Base-by-base conservation (phyloP, 345 rosid species). In the Lagerstroemia speciosa region DNA sequence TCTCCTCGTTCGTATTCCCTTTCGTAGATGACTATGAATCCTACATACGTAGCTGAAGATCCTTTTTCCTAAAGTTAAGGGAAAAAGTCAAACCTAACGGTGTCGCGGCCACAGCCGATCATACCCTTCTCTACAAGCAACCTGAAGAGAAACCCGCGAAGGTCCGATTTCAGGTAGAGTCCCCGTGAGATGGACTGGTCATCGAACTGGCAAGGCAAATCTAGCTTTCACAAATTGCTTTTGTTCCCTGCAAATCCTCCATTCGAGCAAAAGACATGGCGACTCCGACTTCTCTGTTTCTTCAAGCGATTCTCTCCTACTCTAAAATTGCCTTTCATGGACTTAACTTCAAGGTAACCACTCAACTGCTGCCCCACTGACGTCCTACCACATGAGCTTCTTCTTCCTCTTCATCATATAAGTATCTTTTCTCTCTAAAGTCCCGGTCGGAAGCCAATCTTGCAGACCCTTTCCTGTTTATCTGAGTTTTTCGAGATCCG, bases 331-430 rank as follows among this genome's bases (percentile, higher is more conserved):
- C 72, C 11, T 74, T 50, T 65, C 69, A 53, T 75, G 75, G 61
- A 86, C 86, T 82, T 67, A 73, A 65, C 76, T 81, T 75, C 80
- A 91, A 87, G 95, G 69, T 58, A 87, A 72, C 88, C 79, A 83
- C 76, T 78, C 92, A 89, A 82, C 98, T 71, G 82, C 96, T 17
- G 76, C 73, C 76, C 70, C 61, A 36, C 78, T 82, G 98, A 92
- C 93, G 52, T 84, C 81, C 74, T 89, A 92, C 79, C 98, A 72
- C 76, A 63, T 36, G 38, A 36, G 38, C 38, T 36, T 36, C 38
- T 36, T 36, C 69, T 67, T 41, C 24, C 15, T n/a, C 30, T n/a
- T 5, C 71, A 48, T 63, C 75, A 70, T 48, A 80, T 79, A 76
- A 78, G 82, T 71, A 80, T 73, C 77, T 27, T 63, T 38, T 73